phyloP scores from a whole-genome alignment of 2,329 filamentous ascomycete genomes.

The Neofusicoccum umdonicola region DNA sequence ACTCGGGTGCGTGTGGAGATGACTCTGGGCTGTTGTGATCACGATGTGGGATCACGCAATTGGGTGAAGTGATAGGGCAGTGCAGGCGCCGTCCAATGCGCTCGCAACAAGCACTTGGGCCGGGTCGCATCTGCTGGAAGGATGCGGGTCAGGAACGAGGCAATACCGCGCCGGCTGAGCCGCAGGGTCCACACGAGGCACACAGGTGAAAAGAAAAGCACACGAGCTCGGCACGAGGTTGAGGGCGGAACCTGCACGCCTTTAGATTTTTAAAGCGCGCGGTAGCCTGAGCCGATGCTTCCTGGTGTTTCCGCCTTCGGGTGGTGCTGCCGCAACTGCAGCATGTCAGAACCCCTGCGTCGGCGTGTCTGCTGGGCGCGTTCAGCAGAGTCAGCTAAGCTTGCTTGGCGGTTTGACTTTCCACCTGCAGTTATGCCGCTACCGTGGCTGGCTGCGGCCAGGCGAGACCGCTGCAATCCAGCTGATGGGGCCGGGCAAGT shows the following conservation, averaged over 20 bases:
- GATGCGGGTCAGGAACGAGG: not conserved
- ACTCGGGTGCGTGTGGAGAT: not conserved
- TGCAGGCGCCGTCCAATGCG: not conserved
- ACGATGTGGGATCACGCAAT: constrained; percentile 14
- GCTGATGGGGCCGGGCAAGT: not conserved
- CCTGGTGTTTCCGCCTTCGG: constrained; percentile 3
- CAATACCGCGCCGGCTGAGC: not conserved
- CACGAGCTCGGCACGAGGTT: not conserved
- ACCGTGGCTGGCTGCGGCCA: not conserved
- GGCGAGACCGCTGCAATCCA: not conserved
- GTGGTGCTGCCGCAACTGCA: constrained; percentile 1
- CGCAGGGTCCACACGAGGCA: not conserved
- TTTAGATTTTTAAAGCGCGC: constrained; percentile 1
- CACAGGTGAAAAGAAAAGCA: not conserved
- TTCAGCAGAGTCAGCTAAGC: constrained; percentile 1
- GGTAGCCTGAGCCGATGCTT: not conserved
- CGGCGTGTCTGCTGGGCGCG: not conserved
- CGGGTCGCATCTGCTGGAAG: not conserved
- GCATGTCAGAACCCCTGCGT: not conserved
- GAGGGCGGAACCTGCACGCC: not conserved
- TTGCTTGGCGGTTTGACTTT: constrained; percentile 6
- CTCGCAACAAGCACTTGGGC: not conserved
- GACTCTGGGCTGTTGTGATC: constrained; percentile 6
- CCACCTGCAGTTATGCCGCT: not conserved
- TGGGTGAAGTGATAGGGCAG: not conserved